These are phyloP conservation scores for Solanum ossicruentum DNA, from an alignment of 257 asterid genomes.

Conservation along the genomic window DNA sequence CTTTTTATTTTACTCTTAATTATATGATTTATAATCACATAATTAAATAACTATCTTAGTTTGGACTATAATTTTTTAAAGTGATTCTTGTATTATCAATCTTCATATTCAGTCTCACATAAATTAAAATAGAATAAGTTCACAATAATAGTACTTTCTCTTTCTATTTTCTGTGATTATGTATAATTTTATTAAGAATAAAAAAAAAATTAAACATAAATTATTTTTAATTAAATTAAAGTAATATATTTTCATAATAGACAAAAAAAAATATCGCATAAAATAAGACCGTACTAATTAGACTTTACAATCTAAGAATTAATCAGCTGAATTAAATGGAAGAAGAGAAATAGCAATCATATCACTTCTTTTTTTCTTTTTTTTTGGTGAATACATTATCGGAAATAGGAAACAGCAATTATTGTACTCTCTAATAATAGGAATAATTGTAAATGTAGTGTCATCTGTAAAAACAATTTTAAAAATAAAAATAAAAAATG, in stretches of 20 bases:
- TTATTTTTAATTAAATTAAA: too few relatives aligned
- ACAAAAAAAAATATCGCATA: too few relatives aligned
- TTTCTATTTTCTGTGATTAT: too few relatives aligned
- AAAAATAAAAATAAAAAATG: not conserved
- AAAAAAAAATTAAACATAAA: too few relatives aligned
- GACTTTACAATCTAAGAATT: not conserved
- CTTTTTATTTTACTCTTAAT: not conserved
- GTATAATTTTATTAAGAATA: too few relatives aligned
- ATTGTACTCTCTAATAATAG: not conserved
- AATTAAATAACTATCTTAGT: not conserved
- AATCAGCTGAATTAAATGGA: not conserved
- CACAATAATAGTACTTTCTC: not conserved
- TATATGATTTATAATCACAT: not conserved
- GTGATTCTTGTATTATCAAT: not conserved
- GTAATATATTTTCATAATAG: too few relatives aligned
- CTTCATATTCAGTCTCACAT: not conserved
- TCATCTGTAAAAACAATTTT: not conserved
- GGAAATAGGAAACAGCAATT: not conserved
- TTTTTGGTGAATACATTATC: not conserved
- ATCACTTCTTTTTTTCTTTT: not conserved
- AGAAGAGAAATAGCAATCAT: not conserved
- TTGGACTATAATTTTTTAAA: not conserved
- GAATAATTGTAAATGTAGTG: not conserved
- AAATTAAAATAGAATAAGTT: not conserved
- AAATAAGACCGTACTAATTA: not conserved